Base-by-base conservation (phyloP, 768 basidiomycete genomes). In the Tricholoma furcatifolium region DNA sequence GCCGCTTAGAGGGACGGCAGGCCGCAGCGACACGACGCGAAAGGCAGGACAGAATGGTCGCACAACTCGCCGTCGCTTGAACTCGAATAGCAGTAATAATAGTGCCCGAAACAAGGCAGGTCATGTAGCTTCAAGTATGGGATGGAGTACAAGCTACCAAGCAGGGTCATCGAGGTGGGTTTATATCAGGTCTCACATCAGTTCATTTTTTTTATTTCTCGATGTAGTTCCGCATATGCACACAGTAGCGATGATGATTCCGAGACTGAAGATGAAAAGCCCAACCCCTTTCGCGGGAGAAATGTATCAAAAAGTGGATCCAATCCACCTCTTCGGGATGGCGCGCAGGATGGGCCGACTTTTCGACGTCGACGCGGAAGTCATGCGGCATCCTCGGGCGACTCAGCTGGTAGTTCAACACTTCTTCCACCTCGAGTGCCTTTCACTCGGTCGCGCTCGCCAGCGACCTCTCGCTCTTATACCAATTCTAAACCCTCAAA, bases 101-200 rank as follows among this genome's bases (percentile, higher is more conserved):
- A 60, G 65, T 11, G 51, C 62, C 20, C 63, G 62, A 44, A 60
- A 67, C 24, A 52, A 47, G 24, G 35, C 58, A 2, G 61, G 53
- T 44, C 65, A 59, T 48, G 51, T 53, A 40, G 47, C 50, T 39
- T 67, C 70, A 52, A 68, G 68, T 54, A 62, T 83, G 59, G 90
- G 85, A 59, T 83, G 90, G 84, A 93, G 88, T 62, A 91, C 90
- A 11, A 92, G 90, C 59, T 93, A 93, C 69, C 87, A 91, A 53
- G 91, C 85, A 24, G 91, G 91, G 41, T 89, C 89, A 31, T 91
- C 89, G 9, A 83, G 87, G 88, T 87, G 61, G 56, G 80, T 61
- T 36, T n/a, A 20, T 14, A 32, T 54, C 2, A 27, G 36, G 27
- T 35, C 18, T 43, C 46, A 45, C 23, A 35, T 35, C 40, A 36